These are phyloP conservation scores for Paecilomyces sp. DNA, from an alignment of 2,329 filamentous ascomycete genomes.

Conservation along the genomic window DNA sequence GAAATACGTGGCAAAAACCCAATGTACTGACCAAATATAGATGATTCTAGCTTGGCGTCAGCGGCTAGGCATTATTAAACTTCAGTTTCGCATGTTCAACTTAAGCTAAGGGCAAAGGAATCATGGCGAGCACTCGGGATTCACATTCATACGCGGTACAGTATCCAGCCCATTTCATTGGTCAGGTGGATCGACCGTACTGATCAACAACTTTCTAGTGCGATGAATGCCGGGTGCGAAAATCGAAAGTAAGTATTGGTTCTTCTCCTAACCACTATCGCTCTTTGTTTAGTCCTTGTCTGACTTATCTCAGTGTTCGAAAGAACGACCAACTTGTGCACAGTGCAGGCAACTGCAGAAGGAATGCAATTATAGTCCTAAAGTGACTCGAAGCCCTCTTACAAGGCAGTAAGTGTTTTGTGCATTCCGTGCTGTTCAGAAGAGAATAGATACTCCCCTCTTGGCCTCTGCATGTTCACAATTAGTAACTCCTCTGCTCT, in stretches of 20 bases:
- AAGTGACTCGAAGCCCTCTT: conserved; percentile 33
- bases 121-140: conserved; percentile 34
- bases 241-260: conserved; percentile 26
- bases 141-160: conserved; percentile 34
- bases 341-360: conserved; percentile 34
- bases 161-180: conserved; percentile 1
- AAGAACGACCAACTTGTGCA: conserved; percentile 32
- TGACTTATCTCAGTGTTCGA: conserved; percentile 27
- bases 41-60: neutral
- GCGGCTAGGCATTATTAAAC: neutral
- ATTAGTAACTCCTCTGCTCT: neutral
- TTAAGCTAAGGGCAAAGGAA: conserved; percentile 15
- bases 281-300: neutral
- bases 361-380: conserved; percentile 36
- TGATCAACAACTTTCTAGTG: conserved; percentile 16
- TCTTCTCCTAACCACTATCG: neutral
- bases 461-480: neutral
- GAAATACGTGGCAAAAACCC: neutral
- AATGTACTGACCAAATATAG: neutral
- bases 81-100: conserved; percentile 2
- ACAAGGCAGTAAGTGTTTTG: conserved; percentile 30
- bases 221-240: conserved; percentile 33
- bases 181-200: neutral
- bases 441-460: too few relatives aligned
- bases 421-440: neutral